Percentiles rank a stretch among this genome's conserved stretches.
Conservation (phyloP, 164 flowering plant species). For the Dillenia turbinata region DNA sequence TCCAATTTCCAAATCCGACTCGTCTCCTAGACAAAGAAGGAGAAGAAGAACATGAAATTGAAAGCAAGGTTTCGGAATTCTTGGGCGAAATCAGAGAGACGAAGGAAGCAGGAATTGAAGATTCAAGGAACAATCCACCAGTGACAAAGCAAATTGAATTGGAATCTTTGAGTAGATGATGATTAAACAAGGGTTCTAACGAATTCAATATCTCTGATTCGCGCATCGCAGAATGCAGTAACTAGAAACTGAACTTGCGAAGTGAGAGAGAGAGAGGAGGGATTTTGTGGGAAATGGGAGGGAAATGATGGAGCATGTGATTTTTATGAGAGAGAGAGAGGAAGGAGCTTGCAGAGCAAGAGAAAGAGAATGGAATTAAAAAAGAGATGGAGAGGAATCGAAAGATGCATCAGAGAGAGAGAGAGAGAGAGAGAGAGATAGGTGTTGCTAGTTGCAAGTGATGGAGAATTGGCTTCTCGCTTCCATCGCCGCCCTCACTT, state of each 20-base stretch:
- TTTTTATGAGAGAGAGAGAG: conserved; percentile 1
- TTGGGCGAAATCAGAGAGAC: conserved; percentile 25
- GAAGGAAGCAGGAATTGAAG: conserved; percentile 39
- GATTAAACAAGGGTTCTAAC: conserved; percentile 6
- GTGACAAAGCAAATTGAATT: conserved; percentile 5
- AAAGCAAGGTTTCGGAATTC: conserved; percentile 8
- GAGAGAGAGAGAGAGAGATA: too few species aligned
- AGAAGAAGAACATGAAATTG: conserved; percentile 5
- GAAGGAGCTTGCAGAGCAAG: conserved; percentile 22
- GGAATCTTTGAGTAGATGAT: conserved; percentile 7
- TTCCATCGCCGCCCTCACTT: too few species aligned
- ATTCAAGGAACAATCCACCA: conserved; percentile 60
- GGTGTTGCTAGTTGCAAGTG: too few species aligned
- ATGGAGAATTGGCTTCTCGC: too few species aligned
- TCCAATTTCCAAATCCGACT: conserved; percentile 11
- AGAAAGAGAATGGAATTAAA: conserved; percentile 10
- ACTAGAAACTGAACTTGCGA: too few species aligned
- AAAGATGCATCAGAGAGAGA: too few species aligned
- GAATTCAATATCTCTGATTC: conserved; percentile 22
- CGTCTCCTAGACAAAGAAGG: conserved; percentile 5
- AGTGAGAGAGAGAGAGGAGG: neutral
- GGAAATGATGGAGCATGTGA: neutral
- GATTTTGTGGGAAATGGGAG: conserved; percentile 4
- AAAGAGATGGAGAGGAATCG: too few species aligned
- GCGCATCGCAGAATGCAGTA: conserved; percentile 22